Conservation (phyloP, 148 eudicot genomes). For the Rhododendron ferrugineum region DNA sequence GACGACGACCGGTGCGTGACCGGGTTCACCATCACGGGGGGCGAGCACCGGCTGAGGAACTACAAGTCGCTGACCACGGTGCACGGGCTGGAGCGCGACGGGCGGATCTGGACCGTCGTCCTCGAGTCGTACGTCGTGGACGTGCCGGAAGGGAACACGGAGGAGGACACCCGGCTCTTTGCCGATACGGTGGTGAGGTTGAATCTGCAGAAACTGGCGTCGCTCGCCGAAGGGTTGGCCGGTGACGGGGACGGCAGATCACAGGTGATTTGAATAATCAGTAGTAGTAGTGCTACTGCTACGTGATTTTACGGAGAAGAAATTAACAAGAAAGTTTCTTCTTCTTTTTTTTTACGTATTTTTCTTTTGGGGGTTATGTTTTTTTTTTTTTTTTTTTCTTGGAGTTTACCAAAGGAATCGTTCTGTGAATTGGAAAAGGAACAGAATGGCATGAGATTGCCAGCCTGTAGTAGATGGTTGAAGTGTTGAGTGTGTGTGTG, state of each 20-base stretch:
- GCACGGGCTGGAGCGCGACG: slow-evolving; percentile 19
- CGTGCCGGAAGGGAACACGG: slow-evolving; percentile 32
- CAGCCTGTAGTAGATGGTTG: neutral
- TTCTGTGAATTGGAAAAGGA: neutral
- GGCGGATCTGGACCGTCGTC: slow-evolving; percentile 24
- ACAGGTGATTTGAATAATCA: slow-evolving; percentile 8
- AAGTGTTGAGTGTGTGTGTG: neutral
- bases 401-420: neutral
- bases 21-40: slow-evolving; percentile 23
- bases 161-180: slow-evolving; percentile 39
- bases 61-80: slow-evolving; percentile 23
- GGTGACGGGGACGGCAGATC: slow-evolving; percentile 10
- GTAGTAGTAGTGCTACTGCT: neutral
- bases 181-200: slow-evolving; percentile 37
- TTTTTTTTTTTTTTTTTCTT: neutral
- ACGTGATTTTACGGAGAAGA: neutral
- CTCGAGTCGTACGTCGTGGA: slow-evolving; percentile 39
- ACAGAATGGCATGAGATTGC: neutral
- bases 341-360: too few relatives aligned
- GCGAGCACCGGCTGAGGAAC: slow-evolving; percentile 25
- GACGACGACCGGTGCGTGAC: slow-evolving; percentile 25
- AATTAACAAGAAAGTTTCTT: neutral
- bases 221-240: slow-evolving; percentile 19
- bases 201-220: slow-evolving; percentile 31
- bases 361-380: neutral